A percentile compares a stretch with the other conserved stretches of the same genome.
Evolutionary conservation across 1,139 yeast genomes (phyloP).

Genomic region (Debaryomyces subglobosus): DNA sequence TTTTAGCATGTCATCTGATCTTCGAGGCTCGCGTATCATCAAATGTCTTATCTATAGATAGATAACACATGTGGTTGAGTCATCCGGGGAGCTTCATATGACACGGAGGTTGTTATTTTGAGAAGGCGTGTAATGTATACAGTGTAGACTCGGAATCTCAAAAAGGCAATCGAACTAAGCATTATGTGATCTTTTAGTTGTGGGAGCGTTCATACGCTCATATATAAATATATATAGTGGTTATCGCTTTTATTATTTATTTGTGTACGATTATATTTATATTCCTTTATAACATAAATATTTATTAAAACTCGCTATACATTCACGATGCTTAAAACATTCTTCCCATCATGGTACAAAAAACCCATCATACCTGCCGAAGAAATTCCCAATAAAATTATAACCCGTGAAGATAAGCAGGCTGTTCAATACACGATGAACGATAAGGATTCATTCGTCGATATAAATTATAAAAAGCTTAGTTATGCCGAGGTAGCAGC

Average conservation of each 20-base stretch:
- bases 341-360: conserved; percentile 24
- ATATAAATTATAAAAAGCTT: conserved; percentile 38
- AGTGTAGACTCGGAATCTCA: conserved; percentile 3
- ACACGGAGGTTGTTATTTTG: conserved; percentile 3
- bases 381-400: conserved; percentile 7
- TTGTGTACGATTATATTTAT: conserved; percentile 2
- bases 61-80: conserved; percentile 9
- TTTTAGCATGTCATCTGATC: neutral
- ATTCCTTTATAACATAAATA: neutral
- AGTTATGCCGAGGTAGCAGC: conserved; percentile 51
- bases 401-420: conserved; percentile 20
- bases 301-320: neutral
- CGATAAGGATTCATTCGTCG: conserved; percentile 39
- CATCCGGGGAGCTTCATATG: conserved; percentile 1
- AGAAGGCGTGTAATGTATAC: neutral
- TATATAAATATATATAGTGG: neutral
- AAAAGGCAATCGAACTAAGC: conserved; percentile 7
- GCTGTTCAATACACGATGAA: conserved; percentile 42
- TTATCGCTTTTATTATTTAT: conserved; percentile 1
- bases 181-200: neutral
- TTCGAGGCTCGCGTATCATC: conserved; percentile 4
- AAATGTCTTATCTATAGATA: conserved; percentile 4
- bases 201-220: neutral
- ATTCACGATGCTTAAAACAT: conserved; percentile 24
- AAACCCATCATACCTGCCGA: conserved; percentile 9